Conservation (phyloP, 768 basidiomycete genomes). For the Auriscalpium microsporum region DNA sequence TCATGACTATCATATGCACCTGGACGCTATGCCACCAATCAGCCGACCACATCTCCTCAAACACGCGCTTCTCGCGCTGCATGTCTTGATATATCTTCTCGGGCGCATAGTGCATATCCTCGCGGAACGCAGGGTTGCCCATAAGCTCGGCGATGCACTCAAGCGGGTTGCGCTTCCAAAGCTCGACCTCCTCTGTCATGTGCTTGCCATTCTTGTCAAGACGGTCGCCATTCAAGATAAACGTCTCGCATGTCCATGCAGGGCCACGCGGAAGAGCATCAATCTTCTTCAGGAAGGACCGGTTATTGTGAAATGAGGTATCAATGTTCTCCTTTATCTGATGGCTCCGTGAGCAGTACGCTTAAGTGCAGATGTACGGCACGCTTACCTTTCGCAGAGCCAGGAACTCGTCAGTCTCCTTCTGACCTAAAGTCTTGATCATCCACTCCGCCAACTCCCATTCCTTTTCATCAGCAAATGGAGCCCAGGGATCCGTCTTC, state of each 20-base stretch:
- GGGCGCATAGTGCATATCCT: conserved; percentile 24
- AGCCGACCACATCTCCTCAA: conserved; percentile 30
- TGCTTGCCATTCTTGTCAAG: conserved; percentile 7
- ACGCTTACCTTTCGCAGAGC: conserved; percentile 12
- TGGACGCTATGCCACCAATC: conserved; percentile 31
- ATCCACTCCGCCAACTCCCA: conserved; percentile 18
- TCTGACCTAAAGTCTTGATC: conserved; percentile 11
- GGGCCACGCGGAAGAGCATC: conserved; percentile 13
- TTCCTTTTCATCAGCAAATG: conserved; percentile 13
- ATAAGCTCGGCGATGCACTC: conserved; percentile 22
- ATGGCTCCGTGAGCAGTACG: no score
- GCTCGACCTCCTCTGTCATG: conserved; percentile 11
- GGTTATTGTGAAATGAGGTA: conserved; percentile 15
- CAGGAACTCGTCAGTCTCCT: conserved; percentile 18
- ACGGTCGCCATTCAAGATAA: neutral
- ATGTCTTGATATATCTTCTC: conserved; percentile 17
- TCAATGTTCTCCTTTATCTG: neutral
- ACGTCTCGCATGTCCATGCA: conserved; percentile 12
- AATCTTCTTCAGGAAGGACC: conserved; percentile 14
- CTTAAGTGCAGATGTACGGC: neutral
- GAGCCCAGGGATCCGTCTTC: conserved; percentile 4
- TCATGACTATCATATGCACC: conserved; percentile 18
- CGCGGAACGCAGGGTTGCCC: conserved; percentile 22
- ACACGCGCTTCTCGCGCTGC: conserved; percentile 16
- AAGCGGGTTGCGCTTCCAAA: conserved; percentile 20